Conservation (phyloP, 306 rosid genomes). For the Comarum palustre region DNA sequence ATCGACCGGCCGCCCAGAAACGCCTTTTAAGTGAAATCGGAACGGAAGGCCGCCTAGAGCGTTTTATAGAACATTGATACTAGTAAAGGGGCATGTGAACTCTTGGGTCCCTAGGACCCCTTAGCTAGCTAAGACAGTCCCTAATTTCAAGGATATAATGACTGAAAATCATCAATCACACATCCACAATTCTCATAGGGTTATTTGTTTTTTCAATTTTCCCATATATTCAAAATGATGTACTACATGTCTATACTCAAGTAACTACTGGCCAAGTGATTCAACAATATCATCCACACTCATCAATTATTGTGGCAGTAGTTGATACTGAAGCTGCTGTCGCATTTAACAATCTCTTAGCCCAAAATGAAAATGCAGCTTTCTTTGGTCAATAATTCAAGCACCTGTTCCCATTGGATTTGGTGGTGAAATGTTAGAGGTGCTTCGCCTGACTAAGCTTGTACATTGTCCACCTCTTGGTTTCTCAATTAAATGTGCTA, state of each 20-base stretch:
- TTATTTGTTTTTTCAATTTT: neutral
- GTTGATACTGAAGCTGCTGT: conserved; percentile 5
- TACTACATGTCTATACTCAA: neutral
- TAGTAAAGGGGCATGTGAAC: conserved; percentile 54
- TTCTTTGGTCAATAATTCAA: neutral
- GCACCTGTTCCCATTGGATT: neutral
- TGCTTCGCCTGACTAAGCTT: neutral
- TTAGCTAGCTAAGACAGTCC: conserved; percentile 14
- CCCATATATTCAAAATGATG: neutral
- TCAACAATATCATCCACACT: conserved; percentile 11
- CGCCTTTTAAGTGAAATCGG: too few relatives aligned
- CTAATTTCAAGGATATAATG: conserved; percentile 15
- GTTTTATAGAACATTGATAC: too few relatives aligned
- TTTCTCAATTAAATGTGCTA: neutral
- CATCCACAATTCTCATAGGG: neutral
- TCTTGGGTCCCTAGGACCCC: conserved; percentile 43
- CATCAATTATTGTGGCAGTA: conserved; percentile 11
- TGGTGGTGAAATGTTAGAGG: neutral
- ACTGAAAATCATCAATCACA: conserved; percentile 1
- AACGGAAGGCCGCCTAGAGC: too few relatives aligned
- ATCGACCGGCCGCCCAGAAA: too few relatives aligned
- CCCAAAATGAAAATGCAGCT: neutral
- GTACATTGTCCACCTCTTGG: neutral
- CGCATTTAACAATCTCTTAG: neutral
- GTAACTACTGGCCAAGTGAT: neutral